Base-by-base conservation (phyloP, 2,329 filamentous ascomycete genomes). In the Colletotrichum lupini region DNA sequence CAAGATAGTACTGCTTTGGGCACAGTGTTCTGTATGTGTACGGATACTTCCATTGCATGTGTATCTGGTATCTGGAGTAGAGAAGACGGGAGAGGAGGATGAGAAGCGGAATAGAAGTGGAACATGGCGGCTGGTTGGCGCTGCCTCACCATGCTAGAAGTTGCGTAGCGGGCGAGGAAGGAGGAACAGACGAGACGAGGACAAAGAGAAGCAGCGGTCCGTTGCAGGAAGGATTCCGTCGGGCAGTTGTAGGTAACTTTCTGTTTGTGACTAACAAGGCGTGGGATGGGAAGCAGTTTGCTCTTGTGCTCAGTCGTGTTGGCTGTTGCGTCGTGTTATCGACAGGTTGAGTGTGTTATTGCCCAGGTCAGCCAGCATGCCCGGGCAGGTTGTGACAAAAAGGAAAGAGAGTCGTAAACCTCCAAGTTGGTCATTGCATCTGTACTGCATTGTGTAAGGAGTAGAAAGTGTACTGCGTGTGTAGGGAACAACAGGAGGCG, bases 181-280 rank as follows among this genome's bases (percentile, higher is more conserved):
- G 58, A 22, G 32, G 28, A 37, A 9, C 5, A 37, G 28, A 16
- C 8, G 24, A 49, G 26, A 12, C 24, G 16, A 56, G 63, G 26
- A 67, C 68, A 68, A 37, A 28, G 28, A 53, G 16, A 58, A 28
- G 32, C 32, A 55, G 55, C 68, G 49, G 63, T 68, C 49, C 37
- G 57, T 62, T 63, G 52, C 52, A 55, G 52, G 52, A 49, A 55
- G 52, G 52, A 55, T 55, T 55, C 52, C 52, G 52, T 26, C 22
- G 42, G 42, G 42, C 42, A n/a, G 42, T 22, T 49, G 42, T 49
- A 30, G 28, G 28, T 30, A 11, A 49, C 1, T 49, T 1, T 49
- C 11, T 12, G 32, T 1, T 35, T 35, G 42, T n/a, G 37, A 42
- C 37, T 22, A 49, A 9, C 7, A 46, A 49, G 16, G 37, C 37